A percentile compares a stretch with the other conserved stretches of the same genome.
Conservation (phyloP, 2,329 filamentous ascomycete species). For the Sarocladium brachiariae region DNA sequence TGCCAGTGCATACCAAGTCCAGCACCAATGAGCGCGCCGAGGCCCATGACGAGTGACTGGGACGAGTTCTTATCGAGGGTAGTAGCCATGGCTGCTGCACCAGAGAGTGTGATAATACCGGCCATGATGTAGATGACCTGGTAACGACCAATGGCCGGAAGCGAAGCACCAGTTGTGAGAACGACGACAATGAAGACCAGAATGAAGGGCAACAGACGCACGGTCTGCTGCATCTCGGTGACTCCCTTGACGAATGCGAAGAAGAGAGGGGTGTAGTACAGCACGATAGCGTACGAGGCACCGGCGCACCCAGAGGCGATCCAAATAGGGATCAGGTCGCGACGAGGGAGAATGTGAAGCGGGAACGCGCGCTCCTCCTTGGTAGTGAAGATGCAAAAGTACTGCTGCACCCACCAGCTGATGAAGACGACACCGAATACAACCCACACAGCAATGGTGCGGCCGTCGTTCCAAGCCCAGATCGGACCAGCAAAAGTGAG, state of each 20-base stretch:
- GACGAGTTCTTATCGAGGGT: slow-evolving; percentile 19
- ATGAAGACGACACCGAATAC: slow-evolving; percentile 36
- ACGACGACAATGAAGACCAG: slow-evolving; percentile 28
- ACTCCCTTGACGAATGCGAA: slow-evolving; percentile 44
- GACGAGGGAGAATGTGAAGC: slow-evolving; percentile 28
- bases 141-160: slow-evolving; percentile 32
- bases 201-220: slow-evolving; percentile 36
- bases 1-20: slow-evolving; percentile 26
- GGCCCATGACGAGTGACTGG: slow-evolving; percentile 23
- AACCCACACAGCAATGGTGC: slow-evolving; percentile 39
- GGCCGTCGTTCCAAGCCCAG: slow-evolving; percentile 39
- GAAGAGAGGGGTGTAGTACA: slow-evolving; percentile 49
- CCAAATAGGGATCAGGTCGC: slow-evolving; percentile 34
- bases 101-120: slow-evolving; percentile 19
- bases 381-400: slow-evolving; percentile 36
- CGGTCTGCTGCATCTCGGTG: slow-evolving; percentile 31
- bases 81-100: slow-evolving; percentile 18
- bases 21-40: slow-evolving; percentile 23
- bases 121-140: slow-evolving; percentile 24
- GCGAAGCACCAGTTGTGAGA: slow-evolving; percentile 28
- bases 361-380: slow-evolving; percentile 37
- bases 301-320: slow-evolving; percentile 29
- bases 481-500: slow-evolving; percentile 43
- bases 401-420: slow-evolving; percentile 40
- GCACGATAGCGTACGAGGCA: slow-evolving; percentile 29